Evolutionary conservation across 805 yeast species (phyloP), one percentile per base, ranked within the genome.

Genomic region (Kuraishia cidri): DNA sequence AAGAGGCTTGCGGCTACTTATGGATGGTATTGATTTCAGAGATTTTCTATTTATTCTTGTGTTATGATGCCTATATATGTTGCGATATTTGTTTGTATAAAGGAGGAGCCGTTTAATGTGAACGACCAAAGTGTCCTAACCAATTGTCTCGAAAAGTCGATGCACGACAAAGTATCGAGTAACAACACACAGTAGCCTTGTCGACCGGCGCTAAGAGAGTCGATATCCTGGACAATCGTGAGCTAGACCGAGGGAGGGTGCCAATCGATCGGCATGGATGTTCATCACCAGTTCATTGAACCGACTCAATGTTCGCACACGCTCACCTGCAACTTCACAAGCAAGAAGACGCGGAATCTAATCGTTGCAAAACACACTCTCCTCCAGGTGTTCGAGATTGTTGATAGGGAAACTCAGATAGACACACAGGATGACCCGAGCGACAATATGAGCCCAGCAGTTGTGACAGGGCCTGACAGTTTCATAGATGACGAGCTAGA

Each of bases 231-330:
- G n/a, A n/a, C n/a, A n/a, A n/a, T n/a, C n/a, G n/a, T n/a, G n/a
- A n/a, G n/a, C n/a, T n/a, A n/a, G n/a, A n/a, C n/a, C n/a, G n/a
- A n/a, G n/a, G n/a, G n/a, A n/a, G n/a, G n/a, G n/a, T n/a, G n/a
- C n/a, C n/a, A n/a, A n/a, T n/a, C n/a, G n/a, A n/a, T n/a, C n/a
- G n/a, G n/a, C 30, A 86, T 86, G 96, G 85, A 85, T 46, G 79
- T 81, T 11, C 83, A 81, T 53, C 75, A 79, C 42, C 86, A 82
- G 51, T 65, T 86, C 43, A 65, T 82, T 30, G 81, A 74, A 43
- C 94, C 95, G 3, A 64, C 94, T 2, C 71, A 76, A 42, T 84
- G 83, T 24, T 54, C 79, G n/a, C 73, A 72, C 39, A 65, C 80
- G 29, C 41, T 76, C 16, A 60, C 72, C 6, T 72, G 79, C 39